These are phyloP conservation scores for Cystobasidiaceae sp. DNA, from an alignment of 1,284 basidiomycete genomes.

Conservation along the genomic window DNA sequence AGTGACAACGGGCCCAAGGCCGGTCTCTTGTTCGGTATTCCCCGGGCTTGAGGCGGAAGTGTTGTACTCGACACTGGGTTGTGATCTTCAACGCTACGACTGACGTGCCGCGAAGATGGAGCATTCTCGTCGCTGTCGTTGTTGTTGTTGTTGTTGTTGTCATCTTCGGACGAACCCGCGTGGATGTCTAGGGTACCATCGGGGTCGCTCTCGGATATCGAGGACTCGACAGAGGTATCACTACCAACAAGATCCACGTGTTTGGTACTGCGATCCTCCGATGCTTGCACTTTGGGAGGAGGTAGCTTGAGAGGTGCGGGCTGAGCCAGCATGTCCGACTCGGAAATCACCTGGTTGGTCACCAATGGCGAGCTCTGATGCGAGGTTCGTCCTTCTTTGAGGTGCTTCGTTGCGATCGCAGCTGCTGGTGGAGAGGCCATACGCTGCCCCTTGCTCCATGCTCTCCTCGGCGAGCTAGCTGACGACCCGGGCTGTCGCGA, in stretches of 20 bases:
- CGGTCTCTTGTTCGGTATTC: background rate
- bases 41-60: too few relatives aligned
- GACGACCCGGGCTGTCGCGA: too few relatives aligned
- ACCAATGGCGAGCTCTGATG: conserved; percentile 22
- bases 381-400: background rate
- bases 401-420: background rate
- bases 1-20: background rate
- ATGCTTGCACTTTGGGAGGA: background rate
- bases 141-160: too few relatives aligned
- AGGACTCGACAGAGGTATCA: conserved; percentile 17
- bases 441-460: background rate
- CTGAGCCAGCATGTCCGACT: conserved; percentile 7
- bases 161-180: background rate
- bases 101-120: too few relatives aligned
- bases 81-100: too few relatives aligned
- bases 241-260: conserved; percentile 24
- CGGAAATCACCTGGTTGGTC: conserved; percentile 18
- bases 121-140: too few relatives aligned
- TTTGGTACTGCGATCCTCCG: background rate
- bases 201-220: background rate
- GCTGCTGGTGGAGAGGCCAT: conserved; percentile 10
- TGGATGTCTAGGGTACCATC: background rate
- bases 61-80: too few relatives aligned
- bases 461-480: too few relatives aligned
- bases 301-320: conserved; percentile 6